These are phyloP conservation scores for Echinochloa phyllopogon DNA, from an alignment of 176 grass and related monocot genomes.

Conservation along the genomic window DNA sequence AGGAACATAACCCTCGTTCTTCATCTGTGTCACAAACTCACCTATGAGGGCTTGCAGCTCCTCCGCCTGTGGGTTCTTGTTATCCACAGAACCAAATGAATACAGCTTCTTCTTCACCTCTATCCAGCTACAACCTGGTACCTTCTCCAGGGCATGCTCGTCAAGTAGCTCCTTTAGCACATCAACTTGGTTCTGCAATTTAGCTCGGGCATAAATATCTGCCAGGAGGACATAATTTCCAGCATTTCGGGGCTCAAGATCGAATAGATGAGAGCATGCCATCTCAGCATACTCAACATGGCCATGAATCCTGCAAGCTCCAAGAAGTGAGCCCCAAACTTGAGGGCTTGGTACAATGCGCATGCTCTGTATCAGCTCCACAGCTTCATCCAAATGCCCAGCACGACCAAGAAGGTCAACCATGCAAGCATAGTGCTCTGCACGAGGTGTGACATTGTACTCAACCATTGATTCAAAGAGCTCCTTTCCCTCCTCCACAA, in stretches of 20 bases:
- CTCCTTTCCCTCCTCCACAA: constrained; percentile 78
- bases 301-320: constrained; percentile 79
- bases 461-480: constrained; percentile 70
- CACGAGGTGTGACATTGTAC: constrained; percentile 52
- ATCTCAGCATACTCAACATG: constrained; percentile 78
- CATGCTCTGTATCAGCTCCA: constrained; percentile 66
- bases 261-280: constrained; percentile 77
- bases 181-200: constrained; percentile 63
- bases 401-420: constrained; percentile 82
- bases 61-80: constrained; percentile 63
- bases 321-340: constrained; percentile 85
- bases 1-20: constrained; percentile 70
- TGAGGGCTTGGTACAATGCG: constrained; percentile 59
- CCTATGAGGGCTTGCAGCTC: constrained; percentile 66
- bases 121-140: constrained; percentile 90
- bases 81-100: constrained; percentile 70
- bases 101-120: constrained; percentile 82
- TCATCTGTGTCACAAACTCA: constrained; percentile 69
- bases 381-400: constrained; percentile 63
- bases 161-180: constrained; percentile 76
- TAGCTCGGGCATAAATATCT: constrained; percentile 80
- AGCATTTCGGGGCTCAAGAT: constrained; percentile 86
- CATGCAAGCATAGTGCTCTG: constrained; percentile 78
- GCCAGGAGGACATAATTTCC: constrained; percentile 92
- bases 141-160: constrained; percentile 66